phyloP scores from a whole-genome alignment of 23 red algal genomes.

The Gracilaria gracilis region DNA sequence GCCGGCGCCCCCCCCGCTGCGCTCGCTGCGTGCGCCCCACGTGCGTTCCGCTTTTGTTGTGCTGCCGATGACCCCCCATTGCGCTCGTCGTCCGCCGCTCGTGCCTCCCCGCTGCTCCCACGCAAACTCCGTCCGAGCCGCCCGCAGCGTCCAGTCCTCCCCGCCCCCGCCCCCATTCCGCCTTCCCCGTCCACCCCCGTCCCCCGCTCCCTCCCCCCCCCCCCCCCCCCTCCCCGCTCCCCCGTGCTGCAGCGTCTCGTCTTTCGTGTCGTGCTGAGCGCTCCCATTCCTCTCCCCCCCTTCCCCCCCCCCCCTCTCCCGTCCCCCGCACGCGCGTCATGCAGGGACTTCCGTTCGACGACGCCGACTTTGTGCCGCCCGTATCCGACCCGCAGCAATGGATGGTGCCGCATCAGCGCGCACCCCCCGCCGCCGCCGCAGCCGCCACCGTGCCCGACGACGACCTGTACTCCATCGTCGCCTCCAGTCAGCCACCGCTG shows the following conservation, averaged over 20 bases:
- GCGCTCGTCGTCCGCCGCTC: not conserved
- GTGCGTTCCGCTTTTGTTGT: not conserved
- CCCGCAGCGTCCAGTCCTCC: no score
- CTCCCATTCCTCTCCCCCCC: not conserved
- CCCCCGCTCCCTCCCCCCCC: no score
- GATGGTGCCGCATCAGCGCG: conserved; percentile 6
- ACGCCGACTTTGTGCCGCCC: conserved; percentile 40
- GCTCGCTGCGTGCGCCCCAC: not conserved
- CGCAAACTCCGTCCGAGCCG: no score
- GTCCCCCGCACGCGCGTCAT: not conserved
- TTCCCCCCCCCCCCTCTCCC: not conserved
- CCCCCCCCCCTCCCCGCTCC: no score
- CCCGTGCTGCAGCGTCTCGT: no score
- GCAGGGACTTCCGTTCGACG: conserved; percentile 58
- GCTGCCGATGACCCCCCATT: no score
- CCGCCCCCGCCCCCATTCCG: not conserved
- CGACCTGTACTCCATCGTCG: conserved; percentile 48
- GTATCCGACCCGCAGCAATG: not conserved
- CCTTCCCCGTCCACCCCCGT: not conserved
- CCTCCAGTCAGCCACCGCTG: not conserved
- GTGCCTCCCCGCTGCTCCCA: no score
- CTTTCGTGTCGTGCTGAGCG: no score
- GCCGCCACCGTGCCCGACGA: conserved; percentile 13
- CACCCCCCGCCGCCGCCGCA: not conserved
- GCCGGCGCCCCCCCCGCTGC: no score